phyloP scores from a whole-genome alignment of 192 early-diverging fungal species.

The Chytriomyces confervae region DNA sequence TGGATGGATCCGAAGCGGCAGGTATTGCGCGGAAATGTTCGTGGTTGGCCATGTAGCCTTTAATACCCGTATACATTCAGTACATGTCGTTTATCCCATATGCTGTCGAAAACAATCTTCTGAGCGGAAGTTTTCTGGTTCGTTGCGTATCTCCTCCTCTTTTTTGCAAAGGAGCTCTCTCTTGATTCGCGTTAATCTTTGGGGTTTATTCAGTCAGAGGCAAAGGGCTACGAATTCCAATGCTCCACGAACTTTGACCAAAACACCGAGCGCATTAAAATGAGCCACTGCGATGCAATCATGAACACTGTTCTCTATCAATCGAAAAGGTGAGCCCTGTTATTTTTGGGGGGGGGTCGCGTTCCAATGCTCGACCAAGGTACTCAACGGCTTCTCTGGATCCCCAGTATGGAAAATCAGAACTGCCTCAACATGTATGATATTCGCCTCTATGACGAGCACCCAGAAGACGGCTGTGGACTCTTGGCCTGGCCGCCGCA shows the following conservation, averaged over 20 bases:
- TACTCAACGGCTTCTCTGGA: background rate
- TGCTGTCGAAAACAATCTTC: conserved; percentile 45
- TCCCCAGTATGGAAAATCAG: conserved; percentile 19
- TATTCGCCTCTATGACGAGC: conserved; percentile 63
- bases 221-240: background rate
- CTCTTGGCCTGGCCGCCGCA: conserved; percentile 52
- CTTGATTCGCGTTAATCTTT: background rate
- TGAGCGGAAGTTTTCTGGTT: conserved; percentile 38
- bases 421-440: conserved; percentile 79
- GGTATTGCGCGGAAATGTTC: background rate
- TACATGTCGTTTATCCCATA: conserved; percentile 59
- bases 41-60: background rate
- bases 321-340: conserved; percentile 32
- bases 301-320: conserved; percentile 44
- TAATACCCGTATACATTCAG: conserved; percentile 24
- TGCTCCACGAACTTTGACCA: conserved; percentile 1
- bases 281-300: conserved; percentile 49
- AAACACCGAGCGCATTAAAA: conserved; percentile 41
- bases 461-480: conserved; percentile 60
- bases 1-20: conserved; percentile 71
- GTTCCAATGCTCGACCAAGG: background rate
- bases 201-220: background rate
- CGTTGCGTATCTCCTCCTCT: background rate
- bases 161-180: no score
- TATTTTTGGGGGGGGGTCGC: background rate